Evolutionary conservation across 106 monocot species (phyloP), one percentile per base, ranked within the genome.

Genomic region (Chionographis japonica): DNA sequence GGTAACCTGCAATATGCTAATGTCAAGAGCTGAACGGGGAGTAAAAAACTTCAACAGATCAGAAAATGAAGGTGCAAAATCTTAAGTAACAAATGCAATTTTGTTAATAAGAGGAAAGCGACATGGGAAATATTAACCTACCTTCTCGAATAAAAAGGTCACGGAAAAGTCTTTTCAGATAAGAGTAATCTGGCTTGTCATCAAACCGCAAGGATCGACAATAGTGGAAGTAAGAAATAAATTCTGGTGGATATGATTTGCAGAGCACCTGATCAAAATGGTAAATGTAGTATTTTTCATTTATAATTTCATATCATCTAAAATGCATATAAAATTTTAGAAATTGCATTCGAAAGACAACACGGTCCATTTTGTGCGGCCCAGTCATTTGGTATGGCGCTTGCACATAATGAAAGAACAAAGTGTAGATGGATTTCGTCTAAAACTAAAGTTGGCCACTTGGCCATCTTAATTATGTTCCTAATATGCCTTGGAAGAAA

Each of bases 101-200:
- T 17, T 41, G 13, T 54, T 19, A 4, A 67, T 27, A 55, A 36
- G 50, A 12, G n/a, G 40, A 58, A 16, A 49, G 13, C 11, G 17
- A 12, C 35, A 58, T 51, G 8, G 16, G 5, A 63, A 27, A 49
- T 11, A 37, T 2, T 27, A 68, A n/a, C 10, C 1, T 58, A 90
- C 90, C 90, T 86, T 90, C 86, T 60, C 90, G 80, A 66, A 86
- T 84, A 70, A 91, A 91, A 37, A 91, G 72, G 52, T 91, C 91
- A 40, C 87, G 84, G 41, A 87, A 91, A 66, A 87, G 87, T 40
- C 74, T 79, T 74, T 87, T 91, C 74, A 91, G 62, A 71, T 84
- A 87, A 68, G 87, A 74, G 38, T 91, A 91, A 67, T 91, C 84
- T 61, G 91, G 91, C 27, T 72, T 84, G 49, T 87, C 87, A 62